Evolutionary conservation across 2,329 filamentous ascomycete species (phyloP).

Genomic region (Xylaria sp.): DNA sequence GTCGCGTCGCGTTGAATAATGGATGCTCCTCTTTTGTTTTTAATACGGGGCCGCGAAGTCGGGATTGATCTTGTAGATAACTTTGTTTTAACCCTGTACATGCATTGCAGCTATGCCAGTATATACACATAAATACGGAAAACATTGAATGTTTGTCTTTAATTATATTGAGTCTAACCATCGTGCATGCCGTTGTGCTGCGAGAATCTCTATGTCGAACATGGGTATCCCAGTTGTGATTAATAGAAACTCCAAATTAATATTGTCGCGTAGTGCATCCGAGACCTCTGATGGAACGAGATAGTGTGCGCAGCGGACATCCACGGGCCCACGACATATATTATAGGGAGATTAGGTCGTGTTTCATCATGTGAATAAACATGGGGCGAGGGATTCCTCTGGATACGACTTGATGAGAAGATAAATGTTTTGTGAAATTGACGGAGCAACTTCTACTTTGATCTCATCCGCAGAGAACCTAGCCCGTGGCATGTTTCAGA

Average conservation of each 20-base stretch:
- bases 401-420: constrained; percentile 1
- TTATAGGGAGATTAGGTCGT: background rate
- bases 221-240: background rate
- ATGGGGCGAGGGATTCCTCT: constrained; percentile 4
- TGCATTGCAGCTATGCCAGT: constrained; percentile 16
- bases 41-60: constrained; percentile 8
- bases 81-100: constrained; percentile 26
- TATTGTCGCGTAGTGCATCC: too few species aligned
- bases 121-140: constrained; percentile 5
- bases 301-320: background rate
- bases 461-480: too few species aligned
- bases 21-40: background rate
- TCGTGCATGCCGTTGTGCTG: background rate
- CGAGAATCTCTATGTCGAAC: background rate
- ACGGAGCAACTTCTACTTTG: background rate
- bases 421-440: background rate
- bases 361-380: constrained; percentile 18
- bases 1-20: background rate
- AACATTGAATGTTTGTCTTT: background rate
- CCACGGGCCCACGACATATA: too few species aligned
- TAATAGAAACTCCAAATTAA: too few species aligned
- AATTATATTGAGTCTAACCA: background rate
- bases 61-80: constrained; percentile 26
- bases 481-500: constrained; percentile 11
- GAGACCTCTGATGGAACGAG: too few species aligned